These are phyloP conservation scores for Erucastrum elatum DNA, from an alignment of 345 rosid genomes.

Conservation along the genomic window DNA sequence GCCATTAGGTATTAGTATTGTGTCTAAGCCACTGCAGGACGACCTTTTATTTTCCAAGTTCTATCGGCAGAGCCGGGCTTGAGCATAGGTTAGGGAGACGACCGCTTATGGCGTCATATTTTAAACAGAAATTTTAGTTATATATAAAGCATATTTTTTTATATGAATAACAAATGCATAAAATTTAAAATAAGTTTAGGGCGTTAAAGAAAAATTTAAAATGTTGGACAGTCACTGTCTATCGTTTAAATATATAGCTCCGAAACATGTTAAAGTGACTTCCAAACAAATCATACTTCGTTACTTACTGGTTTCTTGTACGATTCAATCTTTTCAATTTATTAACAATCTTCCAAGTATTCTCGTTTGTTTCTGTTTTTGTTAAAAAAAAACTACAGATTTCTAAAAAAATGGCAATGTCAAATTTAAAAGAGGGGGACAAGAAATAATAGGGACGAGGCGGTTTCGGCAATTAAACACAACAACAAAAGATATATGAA, in stretches of 20 bases:
- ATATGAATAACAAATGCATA: too few relatives aligned
- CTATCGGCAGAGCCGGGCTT: not conserved
- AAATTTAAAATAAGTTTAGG: too few relatives aligned
- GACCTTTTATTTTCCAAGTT: slow-evolving; percentile 9
- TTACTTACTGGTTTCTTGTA: slow-evolving; percentile 1
- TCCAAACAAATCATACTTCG: not conserved
- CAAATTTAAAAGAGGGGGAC: not conserved
- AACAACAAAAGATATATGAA: not conserved
- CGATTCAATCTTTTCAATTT: slow-evolving; percentile 3
- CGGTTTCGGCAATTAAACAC: not conserved
- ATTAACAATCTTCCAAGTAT: not conserved
- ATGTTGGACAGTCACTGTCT: too few relatives aligned
- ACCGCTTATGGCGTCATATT: too few relatives aligned
- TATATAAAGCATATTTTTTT: too few relatives aligned
- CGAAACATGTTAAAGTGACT: slow-evolving; percentile 7
- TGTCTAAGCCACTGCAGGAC: not conserved
- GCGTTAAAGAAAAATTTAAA: too few relatives aligned
- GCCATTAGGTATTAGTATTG: slow-evolving; percentile 7
- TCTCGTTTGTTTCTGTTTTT: not conserved
- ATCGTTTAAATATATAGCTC: too few relatives aligned
- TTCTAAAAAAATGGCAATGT: not conserved
- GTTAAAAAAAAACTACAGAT: not conserved
- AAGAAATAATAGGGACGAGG: not conserved
- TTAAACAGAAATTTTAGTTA: too few relatives aligned
- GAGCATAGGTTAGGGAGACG: too few relatives aligned